Evolutionary conservation across 345 rosid genomes (phyloP).

Genomic region (Pelargonium nanum): DNA sequence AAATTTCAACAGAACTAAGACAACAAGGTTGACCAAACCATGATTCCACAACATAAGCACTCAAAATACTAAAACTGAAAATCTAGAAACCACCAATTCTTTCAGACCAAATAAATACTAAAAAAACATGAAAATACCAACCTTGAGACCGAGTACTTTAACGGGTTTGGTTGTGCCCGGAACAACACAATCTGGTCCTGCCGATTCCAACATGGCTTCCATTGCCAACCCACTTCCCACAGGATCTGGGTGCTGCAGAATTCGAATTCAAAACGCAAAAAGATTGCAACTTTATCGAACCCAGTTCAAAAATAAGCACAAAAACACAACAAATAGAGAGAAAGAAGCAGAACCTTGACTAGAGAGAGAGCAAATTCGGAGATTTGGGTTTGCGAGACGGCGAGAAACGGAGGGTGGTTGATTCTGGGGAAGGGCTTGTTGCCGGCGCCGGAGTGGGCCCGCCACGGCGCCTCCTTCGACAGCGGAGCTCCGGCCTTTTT

Average conservation of each 20-base stretch:
- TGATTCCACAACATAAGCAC: neutral
- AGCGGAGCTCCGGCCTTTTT: slow-evolving; percentile 50
- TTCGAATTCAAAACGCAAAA: neutral
- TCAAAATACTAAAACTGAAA: neutral
- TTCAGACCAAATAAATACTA: neutral
- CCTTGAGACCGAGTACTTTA: slow-evolving; percentile 75
- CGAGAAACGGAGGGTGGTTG: slow-evolving; percentile 54
- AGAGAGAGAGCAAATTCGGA: slow-evolving; percentile 51
- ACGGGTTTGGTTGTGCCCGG: slow-evolving; percentile 77
- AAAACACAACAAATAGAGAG: neutral
- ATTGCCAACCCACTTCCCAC: slow-evolving; percentile 65
- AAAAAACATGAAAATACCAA: slow-evolving; percentile 4
- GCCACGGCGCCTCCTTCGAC: slow-evolving; percentile 79
- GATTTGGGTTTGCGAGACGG: slow-evolving; percentile 40
- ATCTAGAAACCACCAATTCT: neutral
- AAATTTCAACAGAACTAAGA: neutral
- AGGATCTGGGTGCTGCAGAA: slow-evolving; percentile 65
- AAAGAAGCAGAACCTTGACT: slow-evolving; percentile 46
- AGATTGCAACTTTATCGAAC: neutral
- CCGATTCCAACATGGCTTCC: slow-evolving; percentile 72
- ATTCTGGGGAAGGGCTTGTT: slow-evolving; percentile 67
- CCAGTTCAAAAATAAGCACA: neutral
- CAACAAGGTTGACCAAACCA: neutral
- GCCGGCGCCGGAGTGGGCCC: slow-evolving; percentile 32
- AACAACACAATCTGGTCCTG: slow-evolving; percentile 79